These are phyloP conservation scores for Boletus insuetus DNA, from an alignment of 768 basidiomycete genomes.

Conservation along the genomic window DNA sequence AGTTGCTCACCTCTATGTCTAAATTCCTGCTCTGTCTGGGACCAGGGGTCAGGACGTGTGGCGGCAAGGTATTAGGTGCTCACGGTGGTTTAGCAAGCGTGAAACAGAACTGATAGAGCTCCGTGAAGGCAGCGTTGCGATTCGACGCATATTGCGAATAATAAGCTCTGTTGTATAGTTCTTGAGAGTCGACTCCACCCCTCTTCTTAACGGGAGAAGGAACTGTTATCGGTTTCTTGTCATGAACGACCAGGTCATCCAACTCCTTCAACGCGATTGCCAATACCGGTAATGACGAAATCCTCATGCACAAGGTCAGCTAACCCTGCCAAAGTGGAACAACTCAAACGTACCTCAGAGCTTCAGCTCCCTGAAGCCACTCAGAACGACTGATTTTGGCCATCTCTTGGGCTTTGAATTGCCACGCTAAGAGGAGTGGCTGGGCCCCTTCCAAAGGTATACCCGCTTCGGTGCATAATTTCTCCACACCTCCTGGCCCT, in stretches of 20 bases:
- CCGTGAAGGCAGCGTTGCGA: conserved; percentile 51
- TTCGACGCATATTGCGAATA: conserved; percentile 52
- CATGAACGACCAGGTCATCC: conserved; percentile 55
- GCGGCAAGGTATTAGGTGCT: conserved; percentile 28
- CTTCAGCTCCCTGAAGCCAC: conserved; percentile 59
- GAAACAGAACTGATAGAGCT: conserved; percentile 73
- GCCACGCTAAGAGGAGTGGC: conserved; percentile 77
- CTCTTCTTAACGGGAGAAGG: conserved; percentile 35
- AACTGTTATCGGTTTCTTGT: conserved; percentile 37
- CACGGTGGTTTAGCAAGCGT: conserved; percentile 68
- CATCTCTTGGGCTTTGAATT: conserved; percentile 67
- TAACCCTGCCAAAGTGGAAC: neutral
- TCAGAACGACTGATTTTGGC: conserved; percentile 65
- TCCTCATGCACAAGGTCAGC: conserved; percentile 33
- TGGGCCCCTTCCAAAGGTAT: conserved; percentile 71
- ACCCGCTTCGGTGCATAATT: conserved; percentile 65
- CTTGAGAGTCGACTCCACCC: conserved; percentile 18
- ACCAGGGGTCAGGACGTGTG: conserved; percentile 3
- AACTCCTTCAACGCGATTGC: conserved; percentile 55
- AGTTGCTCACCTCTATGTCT: conserved; percentile 69
- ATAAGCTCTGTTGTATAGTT: conserved; percentile 53
- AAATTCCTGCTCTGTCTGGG: conserved; percentile 68
- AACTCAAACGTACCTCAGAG: conserved; percentile 36
- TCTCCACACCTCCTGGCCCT: conserved; percentile 70
- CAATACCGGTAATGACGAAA: conserved; percentile 49